phyloP scores from a whole-genome alignment of 1,139 yeast genomes.

The Debaryomyces nepalensis region DNA sequence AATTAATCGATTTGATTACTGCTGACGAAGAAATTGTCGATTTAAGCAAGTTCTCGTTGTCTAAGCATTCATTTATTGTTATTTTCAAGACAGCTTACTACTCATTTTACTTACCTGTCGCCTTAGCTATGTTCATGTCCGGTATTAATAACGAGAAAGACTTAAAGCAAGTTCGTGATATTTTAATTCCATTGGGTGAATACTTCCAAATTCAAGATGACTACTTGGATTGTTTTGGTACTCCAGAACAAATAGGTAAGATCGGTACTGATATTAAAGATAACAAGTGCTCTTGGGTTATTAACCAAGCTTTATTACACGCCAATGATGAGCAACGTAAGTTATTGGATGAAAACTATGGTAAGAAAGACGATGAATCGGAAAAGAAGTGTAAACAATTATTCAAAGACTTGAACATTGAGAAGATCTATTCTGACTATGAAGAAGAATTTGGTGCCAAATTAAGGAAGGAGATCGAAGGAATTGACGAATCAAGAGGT shows the following conservation, averaged over 20 bases:
- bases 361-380: constrained; percentile 70
- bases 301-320: constrained; percentile 86
- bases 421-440: constrained; percentile 71
- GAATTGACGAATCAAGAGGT: constrained; percentile 88
- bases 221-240: constrained; percentile 94
- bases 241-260: constrained; percentile 97
- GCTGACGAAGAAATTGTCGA: constrained; percentile 97
- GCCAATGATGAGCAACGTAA: constrained; percentile 82
- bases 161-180: constrained; percentile 84
- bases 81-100: constrained; percentile 97
- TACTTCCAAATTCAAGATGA: constrained; percentile 99
- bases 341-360: constrained; percentile 85
- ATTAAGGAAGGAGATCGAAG: constrained; percentile 64
- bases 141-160: constrained; percentile 74
- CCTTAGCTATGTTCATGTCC: constrained; percentile 92
- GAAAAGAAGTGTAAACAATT: constrained; percentile 77
- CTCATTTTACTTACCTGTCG: constrained; percentile 97
- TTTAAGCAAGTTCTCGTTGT: constrained; percentile 80
- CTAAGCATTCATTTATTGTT: constrained; percentile 93
- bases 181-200: constrained; percentile 94
- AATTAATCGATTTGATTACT: constrained; percentile 89
- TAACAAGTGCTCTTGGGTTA: constrained; percentile 98
- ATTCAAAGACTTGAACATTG: constrained; percentile 75
- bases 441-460: constrained; percentile 78
- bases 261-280: constrained; percentile 98